A percentile compares a stretch with the other conserved stretches of the same genome.
phyloP scores from a whole-genome alignment of 1,139 yeast species.

The Diutina rugosa region DNA sequence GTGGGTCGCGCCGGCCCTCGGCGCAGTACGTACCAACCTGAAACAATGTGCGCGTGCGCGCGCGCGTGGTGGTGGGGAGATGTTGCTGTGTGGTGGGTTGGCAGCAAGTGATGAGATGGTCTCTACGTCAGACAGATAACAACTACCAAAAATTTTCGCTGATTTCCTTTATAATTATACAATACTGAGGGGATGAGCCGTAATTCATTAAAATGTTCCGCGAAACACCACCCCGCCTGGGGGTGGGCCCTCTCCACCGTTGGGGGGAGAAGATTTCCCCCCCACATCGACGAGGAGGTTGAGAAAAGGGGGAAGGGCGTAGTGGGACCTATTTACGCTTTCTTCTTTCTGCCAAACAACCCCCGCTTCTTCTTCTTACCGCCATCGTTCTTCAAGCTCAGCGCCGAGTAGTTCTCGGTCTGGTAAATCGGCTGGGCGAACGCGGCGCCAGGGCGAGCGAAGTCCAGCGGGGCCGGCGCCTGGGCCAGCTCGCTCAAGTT shows the following conservation, averaged over 20 bases:
- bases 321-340: neutral
- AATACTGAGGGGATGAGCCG: neutral
- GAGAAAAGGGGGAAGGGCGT: neutral
- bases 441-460: conserved; percentile 20
- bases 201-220: neutral
- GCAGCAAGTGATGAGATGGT: no score
- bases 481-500: conserved; percentile 14
- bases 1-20: neutral
- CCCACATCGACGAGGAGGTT: no score
- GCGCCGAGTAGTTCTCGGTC: conserved; percentile 37
- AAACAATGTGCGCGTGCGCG: neutral
- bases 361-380: conserved; percentile 45
- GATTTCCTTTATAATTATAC: neutral
- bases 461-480: conserved; percentile 3
- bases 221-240: neutral
- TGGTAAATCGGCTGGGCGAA: conserved; percentile 47
- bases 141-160: no score
- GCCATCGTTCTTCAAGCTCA: conserved; percentile 23
- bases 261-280: no score
- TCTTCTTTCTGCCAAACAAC: conserved; percentile 53
- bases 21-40: neutral
- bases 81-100: no score
- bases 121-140: no score
- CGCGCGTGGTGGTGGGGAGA: no score
- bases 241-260: neutral